Evolutionary conservation across 2,329 filamentous ascomycete genomes (phyloP).

Genomic region (Ophiosphaerella narmari): DNA sequence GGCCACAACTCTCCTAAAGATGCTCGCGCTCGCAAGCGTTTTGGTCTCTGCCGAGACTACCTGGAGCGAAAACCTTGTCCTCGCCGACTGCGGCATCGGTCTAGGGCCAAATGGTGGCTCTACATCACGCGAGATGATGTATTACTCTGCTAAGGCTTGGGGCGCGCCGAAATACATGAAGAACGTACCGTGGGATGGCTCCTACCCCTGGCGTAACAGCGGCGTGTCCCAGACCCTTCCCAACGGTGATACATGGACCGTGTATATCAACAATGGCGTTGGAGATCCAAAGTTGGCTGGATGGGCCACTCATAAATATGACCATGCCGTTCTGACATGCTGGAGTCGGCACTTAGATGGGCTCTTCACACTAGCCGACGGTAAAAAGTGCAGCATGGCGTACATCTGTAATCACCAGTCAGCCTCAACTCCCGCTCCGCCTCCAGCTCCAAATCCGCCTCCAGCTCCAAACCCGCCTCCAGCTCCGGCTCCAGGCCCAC

Average conservation of each 20-base stretch:
- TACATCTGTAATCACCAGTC: constrained; percentile 1
- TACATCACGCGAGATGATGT: constrained; percentile 5
- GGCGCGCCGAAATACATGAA: constrained; percentile 1
- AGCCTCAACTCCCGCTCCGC: neutral
- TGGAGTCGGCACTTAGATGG: constrained; percentile 1
- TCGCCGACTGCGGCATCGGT: constrained; percentile 2
- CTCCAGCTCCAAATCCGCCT: neutral
- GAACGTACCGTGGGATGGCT: constrained; percentile 1
- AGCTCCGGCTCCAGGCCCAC: neutral
- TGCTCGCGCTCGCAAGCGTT: neutral
- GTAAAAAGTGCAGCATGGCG: constrained; percentile 3
- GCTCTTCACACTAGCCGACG: constrained; percentile 2
- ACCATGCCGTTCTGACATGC: neutral
- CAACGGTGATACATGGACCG: constrained; percentile 2
- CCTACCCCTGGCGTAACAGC: neutral
- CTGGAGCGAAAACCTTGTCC: constrained; percentile 1
- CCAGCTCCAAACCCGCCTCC: neutral
- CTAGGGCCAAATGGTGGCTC: constrained; percentile 1
- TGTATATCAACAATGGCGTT: neutral
- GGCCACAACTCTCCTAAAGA: neutral
- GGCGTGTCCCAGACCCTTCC: constrained; percentile 2
- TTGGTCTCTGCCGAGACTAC: neutral
- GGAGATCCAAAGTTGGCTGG: constrained; percentile 3
- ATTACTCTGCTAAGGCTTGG: neutral
- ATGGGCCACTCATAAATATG: neutral